A percentile compares a stretch with the other conserved stretches of the same genome.
Conservation (phyloP, 306 rosid species). For the Cucumis hystrix region DNA sequence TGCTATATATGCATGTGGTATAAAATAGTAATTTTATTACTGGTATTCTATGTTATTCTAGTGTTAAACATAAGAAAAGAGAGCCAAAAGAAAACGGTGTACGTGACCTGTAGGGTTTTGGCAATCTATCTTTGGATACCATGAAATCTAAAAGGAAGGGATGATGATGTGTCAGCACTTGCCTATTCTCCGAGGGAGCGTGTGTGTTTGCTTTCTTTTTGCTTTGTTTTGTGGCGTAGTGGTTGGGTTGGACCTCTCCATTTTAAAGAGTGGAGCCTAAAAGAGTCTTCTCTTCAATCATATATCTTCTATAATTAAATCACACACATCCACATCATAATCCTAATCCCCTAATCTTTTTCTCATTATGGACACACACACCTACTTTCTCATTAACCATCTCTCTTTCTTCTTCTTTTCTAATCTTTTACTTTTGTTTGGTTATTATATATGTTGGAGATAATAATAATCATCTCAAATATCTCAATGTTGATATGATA, state of each 20-base stretch:
- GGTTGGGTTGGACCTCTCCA: background rate
- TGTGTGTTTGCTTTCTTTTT: conserved; percentile 24
- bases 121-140: conserved; percentile 41
- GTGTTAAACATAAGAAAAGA: no score
- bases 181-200: conserved; percentile 58
- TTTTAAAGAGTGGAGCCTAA: conserved; percentile 1
- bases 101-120: background rate
- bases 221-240: background rate
- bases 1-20: no score
- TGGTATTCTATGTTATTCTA: no score
- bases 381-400: background rate
- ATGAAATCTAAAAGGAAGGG: conserved; percentile 28
- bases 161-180: background rate
- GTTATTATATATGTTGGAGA: background rate
- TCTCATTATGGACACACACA: background rate
- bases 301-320: background rate
- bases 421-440: fast-evolving
- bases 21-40: no score
- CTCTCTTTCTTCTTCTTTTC: background rate
- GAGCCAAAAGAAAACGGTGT: background rate
- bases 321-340: background rate
- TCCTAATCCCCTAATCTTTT: background rate
- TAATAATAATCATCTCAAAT: no score
- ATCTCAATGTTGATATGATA: background rate
- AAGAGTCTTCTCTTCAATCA: conserved; percentile 1